Conservation (phyloP, 768 basidiomycete genomes). For the Floccularia luteovirens region DNA sequence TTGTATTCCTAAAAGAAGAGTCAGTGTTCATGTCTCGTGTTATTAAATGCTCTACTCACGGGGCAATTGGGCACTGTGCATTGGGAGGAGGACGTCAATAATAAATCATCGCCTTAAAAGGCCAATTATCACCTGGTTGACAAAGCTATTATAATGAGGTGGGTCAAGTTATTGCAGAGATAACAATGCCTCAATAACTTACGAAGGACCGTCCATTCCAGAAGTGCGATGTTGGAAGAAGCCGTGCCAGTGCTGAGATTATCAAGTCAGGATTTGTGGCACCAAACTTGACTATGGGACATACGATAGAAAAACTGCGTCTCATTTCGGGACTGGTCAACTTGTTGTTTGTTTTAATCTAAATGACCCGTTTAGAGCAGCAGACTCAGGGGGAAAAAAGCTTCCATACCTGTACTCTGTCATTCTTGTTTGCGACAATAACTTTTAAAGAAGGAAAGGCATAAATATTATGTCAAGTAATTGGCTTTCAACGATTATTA, state of each 20-base stretch:
- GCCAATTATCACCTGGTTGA: constrained; percentile 24
- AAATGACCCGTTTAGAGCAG: not conserved
- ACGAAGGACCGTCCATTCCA: constrained; percentile 27
- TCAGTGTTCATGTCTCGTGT: not conserved
- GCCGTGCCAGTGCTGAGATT: constrained; percentile 25
- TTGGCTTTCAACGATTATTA: not conserved
- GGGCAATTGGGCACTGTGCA: constrained; percentile 28
- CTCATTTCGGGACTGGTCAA: constrained; percentile 18
- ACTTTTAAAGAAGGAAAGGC: constrained; percentile 1
- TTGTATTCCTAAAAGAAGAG: constrained; percentile 13
- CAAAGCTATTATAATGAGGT: constrained; percentile 20
- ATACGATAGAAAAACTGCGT: constrained; percentile 20
- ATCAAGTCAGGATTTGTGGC: not conserved
- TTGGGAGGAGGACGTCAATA: not conserved
- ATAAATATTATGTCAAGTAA: not conserved
- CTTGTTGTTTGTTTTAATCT: constrained; percentile 19
- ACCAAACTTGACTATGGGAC: not conserved
- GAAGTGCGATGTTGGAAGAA: constrained; percentile 27
- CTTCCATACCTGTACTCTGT: constrained; percentile 12
- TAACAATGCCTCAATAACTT: constrained; percentile 10
- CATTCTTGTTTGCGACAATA: constrained; percentile 14
- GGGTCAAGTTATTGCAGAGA: not conserved
- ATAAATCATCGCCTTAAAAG: not conserved
- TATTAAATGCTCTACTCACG: constrained; percentile 12
- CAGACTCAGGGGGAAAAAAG: too few relatives aligned